These are phyloP conservation scores for Aegilops longissima DNA, from an alignment of 176 grass and related monocot species.

Conservation along the genomic window DNA sequence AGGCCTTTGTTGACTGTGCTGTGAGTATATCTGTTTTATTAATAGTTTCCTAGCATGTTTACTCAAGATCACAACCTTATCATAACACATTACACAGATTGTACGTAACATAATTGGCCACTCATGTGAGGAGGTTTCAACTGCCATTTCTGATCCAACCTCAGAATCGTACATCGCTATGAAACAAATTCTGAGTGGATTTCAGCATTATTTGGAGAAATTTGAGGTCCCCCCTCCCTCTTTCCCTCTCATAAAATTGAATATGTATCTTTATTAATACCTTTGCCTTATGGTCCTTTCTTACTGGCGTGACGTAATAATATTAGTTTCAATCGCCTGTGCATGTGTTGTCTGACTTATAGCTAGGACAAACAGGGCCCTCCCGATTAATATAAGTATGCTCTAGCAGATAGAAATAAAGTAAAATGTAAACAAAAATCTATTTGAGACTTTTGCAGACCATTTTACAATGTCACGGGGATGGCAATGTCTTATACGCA, in stretches of 20 bases:
- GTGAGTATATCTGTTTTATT: constrained; percentile 47
- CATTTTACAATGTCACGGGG: background rate
- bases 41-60: constrained; percentile 4
- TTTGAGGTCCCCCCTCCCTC: constrained; percentile 63
- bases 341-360: background rate
- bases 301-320: background rate
- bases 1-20: constrained; percentile 58
- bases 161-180: constrained; percentile 40
- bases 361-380: background rate
- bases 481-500: background rate
- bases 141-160: constrained; percentile 55
- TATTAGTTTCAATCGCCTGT: constrained; percentile 2
- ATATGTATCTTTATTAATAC: background rate
- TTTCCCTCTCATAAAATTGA: background rate
- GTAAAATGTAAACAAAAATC: background rate
- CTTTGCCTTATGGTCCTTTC: constrained; percentile 1
- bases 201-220: constrained; percentile 59
- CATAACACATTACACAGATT: constrained; percentile 47
- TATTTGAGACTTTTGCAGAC: background rate
- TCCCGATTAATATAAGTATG: background rate
- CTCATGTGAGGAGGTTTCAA: constrained; percentile 56
- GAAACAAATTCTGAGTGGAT: constrained; percentile 52
- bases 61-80: background rate
- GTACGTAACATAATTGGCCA: constrained; percentile 62
- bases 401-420: background rate